Evolutionary conservation across 108 stramenopile species (phyloP).

Genomic region (Nannochloropsis salina): DNA sequence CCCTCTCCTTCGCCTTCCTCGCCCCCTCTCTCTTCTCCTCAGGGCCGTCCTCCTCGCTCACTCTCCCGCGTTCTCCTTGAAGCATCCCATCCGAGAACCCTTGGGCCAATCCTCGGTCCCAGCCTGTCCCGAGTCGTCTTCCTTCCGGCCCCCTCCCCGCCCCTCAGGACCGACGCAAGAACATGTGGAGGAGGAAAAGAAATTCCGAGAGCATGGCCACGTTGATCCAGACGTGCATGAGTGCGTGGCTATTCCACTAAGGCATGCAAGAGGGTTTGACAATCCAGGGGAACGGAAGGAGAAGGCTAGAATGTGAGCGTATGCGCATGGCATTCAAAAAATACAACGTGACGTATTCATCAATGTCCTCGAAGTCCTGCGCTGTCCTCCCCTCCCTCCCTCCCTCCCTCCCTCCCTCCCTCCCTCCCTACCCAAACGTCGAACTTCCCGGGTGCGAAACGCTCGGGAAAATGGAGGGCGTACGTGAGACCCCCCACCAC

Average conservation of each 20-base stretch:
- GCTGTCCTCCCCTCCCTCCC: no score
- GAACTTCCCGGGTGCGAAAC: background rate
- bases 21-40: background rate
- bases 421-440: background rate
- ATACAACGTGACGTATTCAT: no score
- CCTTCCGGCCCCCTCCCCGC: background rate
- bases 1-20: background rate
- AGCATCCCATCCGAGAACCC: background rate
- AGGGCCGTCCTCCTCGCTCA: background rate
- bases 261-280: no score
- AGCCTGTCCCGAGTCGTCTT: background rate
- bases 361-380: no score
- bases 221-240: slow-evolving; percentile 10
- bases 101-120: background rate
- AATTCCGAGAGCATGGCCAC: slow-evolving; percentile 19
- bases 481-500: background rate
- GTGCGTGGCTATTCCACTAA: background rate
- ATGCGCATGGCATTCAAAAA: no score
- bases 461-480: background rate
- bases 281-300: no score
- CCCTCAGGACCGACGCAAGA: background rate
- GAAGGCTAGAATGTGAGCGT: no score
- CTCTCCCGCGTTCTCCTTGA: background rate
- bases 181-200: background rate
- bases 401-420: no score